These are phyloP conservation scores for Puya raimondii DNA, from an alignment of 176 grass and related monocot species.

Conservation along the genomic window DNA sequence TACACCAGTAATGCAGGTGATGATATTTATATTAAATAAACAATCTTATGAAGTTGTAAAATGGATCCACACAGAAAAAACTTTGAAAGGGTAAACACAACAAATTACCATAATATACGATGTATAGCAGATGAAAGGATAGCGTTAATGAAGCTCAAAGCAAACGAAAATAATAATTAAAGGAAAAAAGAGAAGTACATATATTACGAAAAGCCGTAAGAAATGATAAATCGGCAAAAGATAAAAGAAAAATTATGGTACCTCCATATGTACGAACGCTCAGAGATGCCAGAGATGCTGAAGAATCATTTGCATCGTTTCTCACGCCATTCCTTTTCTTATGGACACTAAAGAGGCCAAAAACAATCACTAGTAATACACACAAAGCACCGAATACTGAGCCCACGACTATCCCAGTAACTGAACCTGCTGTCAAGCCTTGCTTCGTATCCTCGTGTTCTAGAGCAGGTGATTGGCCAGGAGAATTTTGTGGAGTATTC, in stretches of 20 bases:
- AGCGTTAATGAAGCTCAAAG: neutral
- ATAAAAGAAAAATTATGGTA: conserved; percentile 22
- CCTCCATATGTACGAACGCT: conserved; percentile 55
- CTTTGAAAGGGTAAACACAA: too few species aligned
- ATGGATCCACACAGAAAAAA: neutral
- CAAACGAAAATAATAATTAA: neutral
- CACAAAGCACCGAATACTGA: conserved; percentile 46
- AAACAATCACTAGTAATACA: conserved; percentile 40
- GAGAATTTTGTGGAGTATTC: conserved; percentile 35
- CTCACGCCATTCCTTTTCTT: conserved; percentile 57
- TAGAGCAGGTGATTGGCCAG: conserved; percentile 11
- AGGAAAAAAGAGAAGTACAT: neutral
- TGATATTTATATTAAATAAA: neutral
- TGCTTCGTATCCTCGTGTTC: conserved; percentile 43
- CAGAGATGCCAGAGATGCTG: conserved; percentile 40
- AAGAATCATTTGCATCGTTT: conserved; percentile 56
- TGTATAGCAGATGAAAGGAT: neutral
- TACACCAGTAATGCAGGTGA: neutral
- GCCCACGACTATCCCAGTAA: conserved; percentile 61
- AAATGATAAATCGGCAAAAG: neutral
- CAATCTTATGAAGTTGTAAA: neutral
- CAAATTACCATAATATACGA: neutral
- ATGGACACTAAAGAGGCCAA: conserved; percentile 33
- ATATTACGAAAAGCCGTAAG: neutral
- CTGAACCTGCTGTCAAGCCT: conserved; percentile 36